These are phyloP conservation scores for Trifolium dubium DNA, from an alignment of 306 rosid genomes.

Conservation along the genomic window DNA sequence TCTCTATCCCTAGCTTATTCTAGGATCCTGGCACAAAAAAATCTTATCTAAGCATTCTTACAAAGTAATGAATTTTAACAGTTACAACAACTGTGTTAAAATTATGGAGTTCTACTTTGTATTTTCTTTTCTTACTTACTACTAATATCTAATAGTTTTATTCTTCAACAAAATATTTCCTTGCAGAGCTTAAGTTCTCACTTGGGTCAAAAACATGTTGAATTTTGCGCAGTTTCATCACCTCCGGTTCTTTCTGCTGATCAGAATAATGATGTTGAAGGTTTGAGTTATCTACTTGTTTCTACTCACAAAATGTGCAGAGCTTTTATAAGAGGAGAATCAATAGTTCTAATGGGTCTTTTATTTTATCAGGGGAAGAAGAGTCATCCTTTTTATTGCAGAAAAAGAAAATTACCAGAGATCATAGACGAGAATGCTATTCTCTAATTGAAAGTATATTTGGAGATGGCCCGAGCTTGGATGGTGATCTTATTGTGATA, in stretches of 20 bases:
- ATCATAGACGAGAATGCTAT: conserved; percentile 65
- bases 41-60: too few species aligned
- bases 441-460: conserved; percentile 64
- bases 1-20: too few species aligned
- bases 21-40: too few species aligned
- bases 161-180: conserved; percentile 34
- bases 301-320: conserved; percentile 22
- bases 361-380: conserved; percentile 50
- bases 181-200: conserved; percentile 63
- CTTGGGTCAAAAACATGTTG: conserved; percentile 63
- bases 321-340: conserved; percentile 12
- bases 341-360: conserved; percentile 34
- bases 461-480: conserved; percentile 66
- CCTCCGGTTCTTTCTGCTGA: conserved; percentile 67
- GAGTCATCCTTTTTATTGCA: conserved; percentile 58
- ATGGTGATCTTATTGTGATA: conserved; percentile 68
- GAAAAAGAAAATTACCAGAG: conserved; percentile 53
- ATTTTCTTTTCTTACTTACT: conserved; percentile 1
- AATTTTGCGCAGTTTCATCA: conserved; percentile 62
- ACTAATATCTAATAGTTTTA: conserved; percentile 9
- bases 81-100: neutral
- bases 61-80: neutral
- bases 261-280: conserved; percentile 51
- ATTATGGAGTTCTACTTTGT: conserved; percentile 17
- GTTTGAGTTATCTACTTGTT: conserved; percentile 49